Conservation (phyloP, 371 early-diverging fungal genomes). For the Neoconidiobolus thromboides region DNA sequence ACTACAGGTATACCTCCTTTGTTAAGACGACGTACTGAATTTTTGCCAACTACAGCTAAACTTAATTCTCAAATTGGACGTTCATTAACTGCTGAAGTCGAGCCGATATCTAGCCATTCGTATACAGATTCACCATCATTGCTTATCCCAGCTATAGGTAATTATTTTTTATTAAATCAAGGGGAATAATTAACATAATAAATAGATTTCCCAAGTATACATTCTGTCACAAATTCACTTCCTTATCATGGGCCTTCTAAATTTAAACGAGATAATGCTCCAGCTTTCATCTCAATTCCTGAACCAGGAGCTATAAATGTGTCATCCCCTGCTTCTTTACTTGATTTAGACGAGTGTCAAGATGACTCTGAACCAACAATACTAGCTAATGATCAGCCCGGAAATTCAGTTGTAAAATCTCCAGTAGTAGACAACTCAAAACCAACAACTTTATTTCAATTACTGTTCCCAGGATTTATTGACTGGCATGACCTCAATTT, state of each 20-base stretch:
- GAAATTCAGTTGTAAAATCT: neutral
- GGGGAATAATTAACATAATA: no score
- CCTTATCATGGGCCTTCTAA: neutral
- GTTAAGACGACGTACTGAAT: slow-evolving; percentile 3
- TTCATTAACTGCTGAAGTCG: neutral
- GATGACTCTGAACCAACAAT: neutral
- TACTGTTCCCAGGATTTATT: slow-evolving; percentile 28
- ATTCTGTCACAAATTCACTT: no score
- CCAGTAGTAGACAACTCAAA: neutral
- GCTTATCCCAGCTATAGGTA: no score
- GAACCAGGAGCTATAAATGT: neutral
- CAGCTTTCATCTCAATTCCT: neutral
- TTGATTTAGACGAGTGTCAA: neutral
- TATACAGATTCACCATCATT: neutral
- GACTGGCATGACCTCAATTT: slow-evolving; percentile 25
- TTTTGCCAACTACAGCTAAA: slow-evolving; percentile 7
- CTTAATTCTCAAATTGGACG: neutral
- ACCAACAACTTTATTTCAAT: neutral
- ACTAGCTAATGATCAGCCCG: neutral
- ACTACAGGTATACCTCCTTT: neutral
- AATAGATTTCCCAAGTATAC: no score
- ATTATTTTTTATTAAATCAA: no score
- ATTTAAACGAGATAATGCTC: neutral
- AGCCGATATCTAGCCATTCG: slow-evolving; percentile 4
- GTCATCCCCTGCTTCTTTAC: neutral